Percentiles rank a stretch among this genome's conserved stretches.
phyloP scores from a whole-genome alignment of 176 grass and related monocot species.

The Eleusine coracana region DNA sequence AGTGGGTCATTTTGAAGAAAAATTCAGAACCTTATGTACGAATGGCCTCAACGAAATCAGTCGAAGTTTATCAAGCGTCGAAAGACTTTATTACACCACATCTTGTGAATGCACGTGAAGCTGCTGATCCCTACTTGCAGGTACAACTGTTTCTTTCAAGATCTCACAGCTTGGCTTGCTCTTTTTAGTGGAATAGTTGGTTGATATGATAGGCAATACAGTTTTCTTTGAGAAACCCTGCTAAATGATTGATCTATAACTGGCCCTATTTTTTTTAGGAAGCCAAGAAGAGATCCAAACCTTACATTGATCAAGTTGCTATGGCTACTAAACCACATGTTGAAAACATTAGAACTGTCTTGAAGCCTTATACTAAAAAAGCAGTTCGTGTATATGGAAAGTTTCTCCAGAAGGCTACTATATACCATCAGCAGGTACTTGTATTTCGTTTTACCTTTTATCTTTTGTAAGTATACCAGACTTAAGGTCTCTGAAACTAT shows the following conservation, averaged over 20 bases:
- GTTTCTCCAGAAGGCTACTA: slow-evolving; percentile 56
- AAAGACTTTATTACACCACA: slow-evolving; percentile 60
- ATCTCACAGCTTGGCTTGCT: slow-evolving; percentile 13
- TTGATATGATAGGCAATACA: neutral
- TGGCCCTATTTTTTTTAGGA: slow-evolving; percentile 54
- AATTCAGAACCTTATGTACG: slow-evolving; percentile 64
- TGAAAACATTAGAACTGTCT: slow-evolving; percentile 59
- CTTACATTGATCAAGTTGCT: slow-evolving; percentile 83
- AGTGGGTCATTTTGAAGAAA: slow-evolving; percentile 56
- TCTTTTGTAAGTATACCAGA: slow-evolving; percentile 1
- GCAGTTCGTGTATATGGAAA: slow-evolving; percentile 46
- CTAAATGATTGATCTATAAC: slow-evolving; percentile 25
- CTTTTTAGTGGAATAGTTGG: neutral
- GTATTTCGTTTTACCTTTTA: slow-evolving; percentile 17
- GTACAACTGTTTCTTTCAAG: slow-evolving; percentile 43
- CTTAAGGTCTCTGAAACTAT: neutral
- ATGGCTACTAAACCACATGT: slow-evolving; percentile 72
- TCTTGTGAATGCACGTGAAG: slow-evolving; percentile 61
- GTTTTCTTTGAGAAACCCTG: neutral
- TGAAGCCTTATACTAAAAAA: slow-evolving; percentile 66
- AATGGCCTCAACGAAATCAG: slow-evolving; percentile 63
- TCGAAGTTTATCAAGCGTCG: slow-evolving; percentile 72
- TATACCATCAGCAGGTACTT: slow-evolving; percentile 81
- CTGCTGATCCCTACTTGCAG: slow-evolving; percentile 79
- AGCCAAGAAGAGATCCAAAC: slow-evolving; percentile 80